These are phyloP conservation scores for Saccharomycopsis hybrid DNA, from an alignment of 1,139 yeast species.

Conservation along the genomic window DNA sequence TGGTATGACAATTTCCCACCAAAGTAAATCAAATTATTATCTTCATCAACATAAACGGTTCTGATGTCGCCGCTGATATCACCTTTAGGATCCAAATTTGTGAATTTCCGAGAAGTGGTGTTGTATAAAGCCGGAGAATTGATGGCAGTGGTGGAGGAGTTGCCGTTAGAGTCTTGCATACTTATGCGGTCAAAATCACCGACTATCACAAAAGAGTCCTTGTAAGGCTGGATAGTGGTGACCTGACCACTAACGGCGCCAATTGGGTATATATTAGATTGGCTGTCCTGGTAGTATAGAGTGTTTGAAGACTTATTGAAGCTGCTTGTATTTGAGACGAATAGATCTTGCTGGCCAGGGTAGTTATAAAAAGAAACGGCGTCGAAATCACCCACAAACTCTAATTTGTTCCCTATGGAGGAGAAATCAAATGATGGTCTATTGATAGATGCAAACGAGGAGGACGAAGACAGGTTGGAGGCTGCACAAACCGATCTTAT, in stretches of 20 bases:
- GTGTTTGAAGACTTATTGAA: constrained; percentile 22
- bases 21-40: constrained; percentile 50
- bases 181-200: constrained; percentile 26
- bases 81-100: constrained; percentile 33
- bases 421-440: constrained; percentile 18
- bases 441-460: constrained; percentile 6
- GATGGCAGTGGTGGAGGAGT: constrained; percentile 28
- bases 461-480: not conserved
- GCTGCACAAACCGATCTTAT: not conserved
- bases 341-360: constrained; percentile 18
- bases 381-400: constrained; percentile 38
- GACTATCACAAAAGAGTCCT: constrained; percentile 12
- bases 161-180: constrained; percentile 30
- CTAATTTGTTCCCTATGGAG: constrained; percentile 35
- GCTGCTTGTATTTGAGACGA: constrained; percentile 4
- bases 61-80: constrained; percentile 45
- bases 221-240: constrained; percentile 2
- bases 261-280: constrained; percentile 19
- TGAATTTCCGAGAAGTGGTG: constrained; percentile 37
- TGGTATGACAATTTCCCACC: constrained; percentile 72
- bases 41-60: constrained; percentile 44
- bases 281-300: constrained; percentile 32
- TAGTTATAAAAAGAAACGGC: constrained; percentile 36
- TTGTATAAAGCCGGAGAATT: constrained; percentile 53
- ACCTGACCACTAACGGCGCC: constrained; percentile 14